These are phyloP conservation scores for Rhizophora mangle DNA, from an alignment of 345 rosid genomes.

Conservation along the genomic window DNA sequence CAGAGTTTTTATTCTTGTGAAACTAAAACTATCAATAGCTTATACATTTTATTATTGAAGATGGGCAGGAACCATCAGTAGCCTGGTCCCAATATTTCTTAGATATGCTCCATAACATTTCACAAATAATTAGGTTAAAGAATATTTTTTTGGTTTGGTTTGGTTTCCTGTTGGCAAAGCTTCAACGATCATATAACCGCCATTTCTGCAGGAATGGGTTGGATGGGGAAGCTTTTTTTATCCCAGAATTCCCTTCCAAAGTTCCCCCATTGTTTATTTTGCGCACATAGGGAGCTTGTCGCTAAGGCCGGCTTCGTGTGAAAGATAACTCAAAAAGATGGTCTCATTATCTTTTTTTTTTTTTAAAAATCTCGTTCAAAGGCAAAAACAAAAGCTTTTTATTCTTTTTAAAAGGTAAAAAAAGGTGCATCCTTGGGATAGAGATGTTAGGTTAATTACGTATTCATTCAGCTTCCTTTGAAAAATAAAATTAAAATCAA, in stretches of 20 bases:
- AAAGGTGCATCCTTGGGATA: no score
- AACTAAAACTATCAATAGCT: not conserved
- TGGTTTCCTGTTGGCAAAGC: conserved; percentile 13
- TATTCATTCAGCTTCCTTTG: no score
- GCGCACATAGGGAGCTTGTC: not conserved
- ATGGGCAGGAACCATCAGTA: no score
- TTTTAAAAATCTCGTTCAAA: not conserved
- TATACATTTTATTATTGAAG: not conserved
- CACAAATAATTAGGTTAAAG: not conserved
- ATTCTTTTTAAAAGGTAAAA: no score
- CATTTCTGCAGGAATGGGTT: conserved; percentile 1
- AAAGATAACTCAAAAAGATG: conserved; percentile 14
- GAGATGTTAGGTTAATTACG: no score
- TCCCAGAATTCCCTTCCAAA: not conserved
- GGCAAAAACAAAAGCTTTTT: not conserved
- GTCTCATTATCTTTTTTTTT: not conserved
- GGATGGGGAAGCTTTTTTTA: not conserved
- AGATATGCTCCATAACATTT: not conserved
- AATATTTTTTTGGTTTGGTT: conserved; percentile 19
- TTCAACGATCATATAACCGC: conserved; percentile 8
- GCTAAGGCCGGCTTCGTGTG: conserved; percentile 7
- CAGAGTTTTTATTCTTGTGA: not conserved
- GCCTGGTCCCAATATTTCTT: not conserved
- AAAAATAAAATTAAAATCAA: not conserved
- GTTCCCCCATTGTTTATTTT: not conserved